These are phyloP conservation scores for Podosphaera xanthii DNA, from an alignment of 2,329 filamentous ascomycete species.

Conservation along the genomic window DNA sequence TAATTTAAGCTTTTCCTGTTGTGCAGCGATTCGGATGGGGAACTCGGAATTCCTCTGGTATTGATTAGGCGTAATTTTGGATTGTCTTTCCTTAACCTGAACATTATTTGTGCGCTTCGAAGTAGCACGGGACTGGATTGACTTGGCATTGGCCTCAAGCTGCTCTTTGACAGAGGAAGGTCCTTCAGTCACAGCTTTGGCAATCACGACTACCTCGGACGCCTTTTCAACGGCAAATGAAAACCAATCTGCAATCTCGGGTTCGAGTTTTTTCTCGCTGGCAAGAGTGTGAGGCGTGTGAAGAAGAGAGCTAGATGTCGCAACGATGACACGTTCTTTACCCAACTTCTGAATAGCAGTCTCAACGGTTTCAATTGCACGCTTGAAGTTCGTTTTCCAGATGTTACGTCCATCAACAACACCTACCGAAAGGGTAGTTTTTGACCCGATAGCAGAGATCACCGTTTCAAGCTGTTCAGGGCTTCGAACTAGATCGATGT, in stretches of 20 bases:
- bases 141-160: slow-evolving; percentile 94
- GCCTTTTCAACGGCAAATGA: slow-evolving; percentile 94
- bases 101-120: slow-evolving; percentile 94
- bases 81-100: slow-evolving; percentile 88
- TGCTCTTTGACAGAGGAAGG: slow-evolving; percentile 66
- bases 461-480: slow-evolving; percentile 90
- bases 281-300: slow-evolving; percentile 96
- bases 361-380: slow-evolving; percentile 78
- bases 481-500: slow-evolving; percentile 93
- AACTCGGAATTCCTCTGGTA: slow-evolving; percentile 90
- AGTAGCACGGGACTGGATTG: slow-evolving; percentile 69
- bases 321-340: slow-evolving; percentile 91
- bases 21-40: slow-evolving; percentile 60
- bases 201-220: slow-evolving; percentile 70
- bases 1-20: slow-evolving; percentile 81
- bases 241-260: slow-evolving; percentile 94
- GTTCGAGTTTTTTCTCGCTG: slow-evolving; percentile 94
- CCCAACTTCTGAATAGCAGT: slow-evolving; percentile 82
- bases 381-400: slow-evolving; percentile 99
- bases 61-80: slow-evolving; percentile 59
- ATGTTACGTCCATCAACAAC: slow-evolving; percentile 98
- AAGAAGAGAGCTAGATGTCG: slow-evolving; percentile 90
- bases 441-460: slow-evolving; percentile 57
- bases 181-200: slow-evolving; percentile 90
- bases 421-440: slow-evolving; percentile 82